Conservation (phyloP, 441 rosid genomes). For the Aquilaria agallochum region DNA sequence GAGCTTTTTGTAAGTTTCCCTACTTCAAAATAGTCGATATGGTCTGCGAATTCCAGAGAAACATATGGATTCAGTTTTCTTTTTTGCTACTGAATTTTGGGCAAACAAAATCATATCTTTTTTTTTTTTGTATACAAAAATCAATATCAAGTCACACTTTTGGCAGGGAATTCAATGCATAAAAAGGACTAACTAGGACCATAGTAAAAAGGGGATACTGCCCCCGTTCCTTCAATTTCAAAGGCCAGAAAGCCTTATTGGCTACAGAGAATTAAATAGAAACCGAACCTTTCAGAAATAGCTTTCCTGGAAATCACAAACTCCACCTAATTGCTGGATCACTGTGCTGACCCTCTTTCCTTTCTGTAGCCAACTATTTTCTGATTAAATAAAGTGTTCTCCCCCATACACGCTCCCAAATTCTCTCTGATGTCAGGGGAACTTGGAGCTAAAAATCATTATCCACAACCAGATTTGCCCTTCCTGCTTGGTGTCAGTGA, state of each 20-base stretch:
- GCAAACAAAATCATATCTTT: no score
- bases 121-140: no score
- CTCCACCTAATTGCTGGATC: constrained; percentile 29
- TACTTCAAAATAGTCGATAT: no score
- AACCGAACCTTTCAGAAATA: constrained; percentile 7
- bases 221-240: constrained; percentile 24
- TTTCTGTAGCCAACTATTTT: constrained; percentile 31
- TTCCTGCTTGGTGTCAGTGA: constrained; percentile 23
- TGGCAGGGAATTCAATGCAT: no score
- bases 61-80: no score
- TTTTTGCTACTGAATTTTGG: no score
- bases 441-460: constrained; percentile 34
- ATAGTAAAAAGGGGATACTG: no score
- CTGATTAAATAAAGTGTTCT: constrained; percentile 38
- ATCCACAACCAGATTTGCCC: constrained; percentile 39
- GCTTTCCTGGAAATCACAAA: constrained; percentile 16
- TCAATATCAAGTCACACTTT: no score
- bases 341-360: constrained; percentile 22
- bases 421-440: constrained; percentile 50
- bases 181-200: no score
- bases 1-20: no score
- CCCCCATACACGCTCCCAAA: constrained; percentile 28
- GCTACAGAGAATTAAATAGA: constrained; percentile 11
- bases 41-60: no score
- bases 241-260: constrained; percentile 27